Conservation (phyloP, 345 rosid genomes). For the Acer negundo region DNA sequence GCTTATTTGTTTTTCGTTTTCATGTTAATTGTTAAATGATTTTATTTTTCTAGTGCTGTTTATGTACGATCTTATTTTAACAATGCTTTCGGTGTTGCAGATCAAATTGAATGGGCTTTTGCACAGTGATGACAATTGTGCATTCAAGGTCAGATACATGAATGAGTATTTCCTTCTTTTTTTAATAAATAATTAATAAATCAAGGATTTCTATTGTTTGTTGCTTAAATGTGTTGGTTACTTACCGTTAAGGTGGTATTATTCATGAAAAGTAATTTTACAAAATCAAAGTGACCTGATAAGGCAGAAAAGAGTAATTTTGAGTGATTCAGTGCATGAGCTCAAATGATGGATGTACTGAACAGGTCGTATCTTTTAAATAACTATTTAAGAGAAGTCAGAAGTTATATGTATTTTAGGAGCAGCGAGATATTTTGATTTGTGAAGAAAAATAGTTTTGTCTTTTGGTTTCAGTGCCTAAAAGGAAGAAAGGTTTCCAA, state of each 20-base stretch:
- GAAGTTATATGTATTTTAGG: not conserved
- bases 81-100: constrained; percentile 43
- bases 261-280: not conserved
- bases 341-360: not conserved
- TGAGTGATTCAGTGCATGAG: not conserved
- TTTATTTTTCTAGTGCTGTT: not conserved
- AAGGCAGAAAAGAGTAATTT: not conserved
- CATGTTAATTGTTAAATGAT: not conserved
- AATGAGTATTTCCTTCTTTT: not conserved
- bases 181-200: too few species aligned
- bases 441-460: not conserved
- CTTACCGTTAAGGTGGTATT: not conserved
- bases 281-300: not conserved
- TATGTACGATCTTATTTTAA: not conserved
- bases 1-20: not conserved
- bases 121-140: constrained; percentile 81
- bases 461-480: not conserved
- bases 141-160: constrained; percentile 59
- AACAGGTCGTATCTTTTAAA: not conserved
- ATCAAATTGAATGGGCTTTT: constrained; percentile 85
- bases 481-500: not conserved
- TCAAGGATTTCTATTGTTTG: not conserved
- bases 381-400: not conserved
- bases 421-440: not conserved
- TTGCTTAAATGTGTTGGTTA: not conserved